Base-by-base conservation (phyloP, 2,329 filamentous ascomycete genomes). In the Leptographium radiaticola region DNA sequence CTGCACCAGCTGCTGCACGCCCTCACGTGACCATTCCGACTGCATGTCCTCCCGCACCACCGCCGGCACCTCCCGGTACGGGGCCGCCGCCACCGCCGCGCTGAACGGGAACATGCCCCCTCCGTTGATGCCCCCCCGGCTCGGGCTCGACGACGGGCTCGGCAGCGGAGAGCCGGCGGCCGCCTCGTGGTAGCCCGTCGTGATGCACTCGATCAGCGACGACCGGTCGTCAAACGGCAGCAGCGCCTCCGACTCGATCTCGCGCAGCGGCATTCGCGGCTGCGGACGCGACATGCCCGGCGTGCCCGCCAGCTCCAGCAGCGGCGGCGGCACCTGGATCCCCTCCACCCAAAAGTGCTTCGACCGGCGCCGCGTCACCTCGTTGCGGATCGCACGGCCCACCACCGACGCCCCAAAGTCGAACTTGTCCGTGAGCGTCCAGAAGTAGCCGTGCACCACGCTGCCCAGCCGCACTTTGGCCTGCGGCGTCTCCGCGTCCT, bases 381-480 rank as follows among this genome's bases (percentile, higher is more conserved):
- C 90, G 55, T 80, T 81, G 53, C 84, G 78, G 38, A 96, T 81
- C 9, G 81, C 81, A 52, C 77, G 76, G 9, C 88, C 89, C 18
- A 87, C 75, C 0, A 75, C 72, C 0, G 85, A 83, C 8, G 75
- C 74, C 53, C 90, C 84, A 57, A 94, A 84, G 47, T 87, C 79
- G 58, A 95, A 90, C 53, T 80, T 83, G 55, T 90, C 84, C 6
- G 79, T 82, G 57, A 96, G 65, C 0, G 81, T 79, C 84, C 87
- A 91, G 55, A 96, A 82, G 67, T 96, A 96, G 10, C 89, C 90
- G 63, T 95, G 87, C 51, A 91, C 87, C 54, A 97, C 71, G 63
- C 86, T 89, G 34, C 87, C 89, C 45, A 94, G 74, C 45, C 87
- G 84, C 42, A 95, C 79, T 64, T 91, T 93, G 34, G 84, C 78